Evolutionary conservation across 2,329 filamentous ascomycete species (phyloP), one percentile per base, ranked within the genome.

Genomic region (Fusarium napiforme): DNA sequence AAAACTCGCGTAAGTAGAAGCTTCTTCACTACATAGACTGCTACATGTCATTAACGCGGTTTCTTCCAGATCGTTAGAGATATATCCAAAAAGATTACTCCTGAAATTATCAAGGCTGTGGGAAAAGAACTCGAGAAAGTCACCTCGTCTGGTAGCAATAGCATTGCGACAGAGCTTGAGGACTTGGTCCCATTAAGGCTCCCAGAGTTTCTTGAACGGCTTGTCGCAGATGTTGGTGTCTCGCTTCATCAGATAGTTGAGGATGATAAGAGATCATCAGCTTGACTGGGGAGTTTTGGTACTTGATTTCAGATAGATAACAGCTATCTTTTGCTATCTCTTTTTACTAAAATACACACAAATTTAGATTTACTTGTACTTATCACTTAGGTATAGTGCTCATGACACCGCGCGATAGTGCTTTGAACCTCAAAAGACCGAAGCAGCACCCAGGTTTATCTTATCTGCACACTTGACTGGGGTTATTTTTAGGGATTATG

Each of bases 261-360:
- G 15, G 15, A 18, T 9, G 21, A 49, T n/a, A 18, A 49, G 7
- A 32, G 15, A 30, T 16, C 46, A n/a, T 30, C 46, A 9, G 4
- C 46, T 49, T 49, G 28, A 49, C 3, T 1, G 0, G 6, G 9
- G 26, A 15, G 9, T 7, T 15, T 28, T 3, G 0, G 12, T 7
- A 15, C 12, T 0, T 28, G 1, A 5, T 1, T 4, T 4, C 9
- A 28, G 19, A 21, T 46, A 46, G 45, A 10, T 2, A 10, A 4
- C 7, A 28, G 0, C 42, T 45, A 26, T 18, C 42, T 23, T 43
- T 18, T 45, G 1, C 42, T 43, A 43, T 5, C 18, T 6, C 11
- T 23, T 43, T 23, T 0, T 5, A 2, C 1, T 18, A 11, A 23
- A 43, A 43, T 12, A 23, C 1, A 23, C 10, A 43, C 6, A 11